Percentiles rank a stretch among this genome's conserved stretches.
phyloP scores from a whole-genome alignment of 352 stramenopile species.

The Phytophthora niederhauseri region DNA sequence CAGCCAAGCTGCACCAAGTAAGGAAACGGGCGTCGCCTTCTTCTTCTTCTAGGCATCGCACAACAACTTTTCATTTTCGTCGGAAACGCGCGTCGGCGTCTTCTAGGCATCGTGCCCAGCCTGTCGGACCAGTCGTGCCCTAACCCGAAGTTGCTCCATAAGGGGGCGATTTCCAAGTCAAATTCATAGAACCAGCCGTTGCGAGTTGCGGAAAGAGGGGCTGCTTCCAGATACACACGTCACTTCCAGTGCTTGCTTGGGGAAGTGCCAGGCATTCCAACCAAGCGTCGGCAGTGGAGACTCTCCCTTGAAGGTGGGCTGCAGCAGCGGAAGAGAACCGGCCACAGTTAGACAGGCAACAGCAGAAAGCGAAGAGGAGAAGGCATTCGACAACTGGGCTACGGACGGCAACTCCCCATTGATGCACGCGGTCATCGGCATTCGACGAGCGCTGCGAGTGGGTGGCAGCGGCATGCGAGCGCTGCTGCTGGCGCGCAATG shows the following conservation, averaged over 20 bases:
- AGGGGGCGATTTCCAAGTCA: slow-evolving; percentile 19
- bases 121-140: background rate
- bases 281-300: slow-evolving; percentile 3
- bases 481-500: slow-evolving; percentile 12
- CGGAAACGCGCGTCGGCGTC: background rate
- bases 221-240: slow-evolving; percentile 28
- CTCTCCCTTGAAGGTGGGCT: slow-evolving; percentile 9
- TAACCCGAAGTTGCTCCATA: slow-evolving; percentile 10
- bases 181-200: slow-evolving; percentile 28
- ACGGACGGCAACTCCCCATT: background rate
- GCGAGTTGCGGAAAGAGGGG: slow-evolving; percentile 15
- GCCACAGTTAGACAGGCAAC: background rate
- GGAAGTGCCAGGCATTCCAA: slow-evolving; percentile 12
- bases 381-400: slow-evolving; percentile 1
- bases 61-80: background rate
- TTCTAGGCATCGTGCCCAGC: background rate
- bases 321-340: slow-evolving; percentile 8
- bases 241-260: slow-evolving; percentile 16
- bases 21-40: background rate
- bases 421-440: slow-evolving; percentile 10
- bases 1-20: background rate
- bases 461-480: slow-evolving; percentile 12
- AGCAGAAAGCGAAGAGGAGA: slow-evolving; percentile 2
- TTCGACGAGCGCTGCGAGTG: slow-evolving; percentile 12
- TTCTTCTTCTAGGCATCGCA: background rate